phyloP scores from a whole-genome alignment of 345 rosid genomes.

The Eutrema japonicum region DNA sequence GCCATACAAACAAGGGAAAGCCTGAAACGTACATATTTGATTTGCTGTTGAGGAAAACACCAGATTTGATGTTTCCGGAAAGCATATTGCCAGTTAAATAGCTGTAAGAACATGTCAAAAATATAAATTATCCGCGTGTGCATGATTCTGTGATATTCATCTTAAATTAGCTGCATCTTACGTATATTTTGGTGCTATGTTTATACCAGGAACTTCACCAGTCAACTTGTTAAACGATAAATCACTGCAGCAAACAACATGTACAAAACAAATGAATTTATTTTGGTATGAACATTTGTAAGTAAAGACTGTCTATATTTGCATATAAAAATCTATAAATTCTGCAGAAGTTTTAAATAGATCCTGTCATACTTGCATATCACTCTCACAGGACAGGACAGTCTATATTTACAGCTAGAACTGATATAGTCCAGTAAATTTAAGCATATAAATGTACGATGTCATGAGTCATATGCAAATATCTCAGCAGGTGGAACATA shows the following conservation, averaged over 20 bases:
- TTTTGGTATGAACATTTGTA: not conserved
- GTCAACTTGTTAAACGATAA: conserved; percentile 39
- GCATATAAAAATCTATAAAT: not conserved
- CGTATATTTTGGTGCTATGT: not conserved
- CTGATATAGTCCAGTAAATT: not conserved
- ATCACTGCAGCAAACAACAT: conserved; percentile 32
- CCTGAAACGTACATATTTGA: conserved; percentile 30
- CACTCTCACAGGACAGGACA: not conserved
- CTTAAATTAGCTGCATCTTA: conserved; percentile 4
- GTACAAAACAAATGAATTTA: not conserved
- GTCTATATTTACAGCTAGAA: not conserved
- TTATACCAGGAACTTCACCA: conserved; percentile 10
- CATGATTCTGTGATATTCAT: not conserved
- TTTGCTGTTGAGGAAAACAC: not conserved
- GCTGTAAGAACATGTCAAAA: conserved; percentile 25
- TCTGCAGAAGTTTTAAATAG: not conserved
- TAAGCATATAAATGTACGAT: not conserved
- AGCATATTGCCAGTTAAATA: conserved; percentile 41
- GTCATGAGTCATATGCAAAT: not conserved
- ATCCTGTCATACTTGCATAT: not conserved
- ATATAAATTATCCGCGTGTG: not conserved
- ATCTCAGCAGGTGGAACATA: not conserved
- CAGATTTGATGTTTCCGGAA: conserved; percentile 22
- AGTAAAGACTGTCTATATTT: not conserved
- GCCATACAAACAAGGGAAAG: not conserved